Base-by-base conservation (phyloP, 2,329 filamentous ascomycete genomes). In the Pseudopyrenochaeta lycopersici region DNA sequence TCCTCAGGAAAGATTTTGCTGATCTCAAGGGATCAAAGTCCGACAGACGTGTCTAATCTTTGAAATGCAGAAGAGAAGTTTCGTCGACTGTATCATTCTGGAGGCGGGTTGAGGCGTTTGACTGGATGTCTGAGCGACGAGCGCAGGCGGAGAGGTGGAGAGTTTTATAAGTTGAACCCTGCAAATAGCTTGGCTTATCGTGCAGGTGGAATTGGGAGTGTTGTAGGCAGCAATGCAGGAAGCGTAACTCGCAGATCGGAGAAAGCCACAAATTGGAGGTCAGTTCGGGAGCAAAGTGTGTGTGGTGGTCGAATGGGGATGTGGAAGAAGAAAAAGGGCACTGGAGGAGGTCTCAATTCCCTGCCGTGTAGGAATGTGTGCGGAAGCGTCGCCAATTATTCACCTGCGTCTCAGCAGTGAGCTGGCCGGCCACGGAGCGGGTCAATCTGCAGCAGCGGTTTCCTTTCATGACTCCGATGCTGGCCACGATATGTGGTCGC, bases 11-110 rank as follows among this genome's bases (percentile, higher is more conserved):
- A 49, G 51, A 29, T 49, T 52, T 43, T 63, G 53, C 48, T 59
- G 32, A 62, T 63, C 44, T 72, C 62, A 76, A 56, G 72, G 72
- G 64, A 69, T 69, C 58, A 70, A 63, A 54, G 60, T 66, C 66
- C 70, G 65, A 58, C 63, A 63, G 60, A 63, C 58, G 63, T 65
- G 66, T 64, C 64, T 67, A 57, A 59, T 62, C 63, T 65, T 71
- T 58, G 62, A 61, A 63, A 63, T 70, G 52, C 64, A 67, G 62
- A 68, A 68, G 50, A 68, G 68, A 58, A 63, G 65, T 55, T 75
- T 72, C 63, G 70, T 65, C 66, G 71, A 73, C 69, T 74, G 63
- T 76, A 72, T 74, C 74, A 77, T 77, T 73, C 75, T 76, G 66
- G 63, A 69, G 61, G 64, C 66, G 66, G 54, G 61, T 59, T 62